Evolutionary conservation across 2,329 filamentous ascomycete genomes (phyloP), one percentile per base, ranked within the genome.

Genomic region (Ophiostoma pallidulum): DNA sequence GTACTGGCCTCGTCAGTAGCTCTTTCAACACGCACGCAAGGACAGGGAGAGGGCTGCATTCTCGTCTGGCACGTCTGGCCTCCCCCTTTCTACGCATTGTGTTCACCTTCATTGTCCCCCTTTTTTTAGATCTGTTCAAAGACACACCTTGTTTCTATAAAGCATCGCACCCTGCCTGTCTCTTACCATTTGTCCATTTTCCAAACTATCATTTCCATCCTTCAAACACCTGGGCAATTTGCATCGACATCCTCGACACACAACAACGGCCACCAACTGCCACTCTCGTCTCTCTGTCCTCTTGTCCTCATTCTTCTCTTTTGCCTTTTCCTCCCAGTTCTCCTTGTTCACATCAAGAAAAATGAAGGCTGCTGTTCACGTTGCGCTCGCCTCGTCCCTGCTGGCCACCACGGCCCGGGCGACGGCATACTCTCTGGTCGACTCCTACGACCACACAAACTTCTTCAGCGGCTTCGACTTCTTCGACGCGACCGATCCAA

Each of bases 401-500:
- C 31, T 54, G 29, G 54, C 48, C 4, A 44, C 48, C 39, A 40
- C 48, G 2, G 51, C 58, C 56, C 20, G 63, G 42, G 58, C 60
- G 26, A 56, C 62, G 22, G 51, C 68, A 45, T 79, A 78, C 59
- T 60, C 58, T 10, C 64, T 78, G 43, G 61, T 67, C 47, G 70
- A 72, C 55, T 59, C 62, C 37, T 79, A 68, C 62, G 67, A 77
- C 60, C 49, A 59, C 7, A 65, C 60, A 59, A 79, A 78, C 66
- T 80, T 79, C 62, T 78, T 78, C 61, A 55, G 67, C 18, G 62
- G 65, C 44, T 78, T 78, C 57, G 66, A 70, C 49, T 81, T 82
- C 64, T 80, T 73, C 63, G 67, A 61, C 45, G 64, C 62, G 4
- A 50, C 64, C 0, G 87, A 92, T 58, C 86, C 86, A 0, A 92